Conservation (phyloP, 441 rosid species). For the Pelargonium exstipulatum region DNA sequence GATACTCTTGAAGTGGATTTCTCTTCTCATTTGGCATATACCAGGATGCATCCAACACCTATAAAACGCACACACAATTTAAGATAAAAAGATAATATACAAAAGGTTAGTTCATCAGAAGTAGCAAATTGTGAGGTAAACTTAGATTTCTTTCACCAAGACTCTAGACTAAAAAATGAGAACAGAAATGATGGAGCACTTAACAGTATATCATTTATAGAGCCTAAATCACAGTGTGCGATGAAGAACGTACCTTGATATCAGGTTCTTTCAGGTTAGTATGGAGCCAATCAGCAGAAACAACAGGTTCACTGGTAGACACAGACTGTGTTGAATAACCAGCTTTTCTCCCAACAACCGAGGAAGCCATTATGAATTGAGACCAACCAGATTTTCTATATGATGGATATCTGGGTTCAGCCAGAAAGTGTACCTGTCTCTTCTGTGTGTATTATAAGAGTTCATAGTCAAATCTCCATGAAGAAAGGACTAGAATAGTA, state of each 20-base stretch:
- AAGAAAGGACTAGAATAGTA: slow-evolving; percentile 1
- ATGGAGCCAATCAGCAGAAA: slow-evolving; percentile 92
- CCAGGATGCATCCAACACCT: slow-evolving; percentile 98
- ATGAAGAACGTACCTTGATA: slow-evolving; percentile 48
- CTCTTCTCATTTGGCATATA: slow-evolving; percentile 94
- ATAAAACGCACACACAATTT: slow-evolving; percentile 15
- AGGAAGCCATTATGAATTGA: slow-evolving; percentile 51
- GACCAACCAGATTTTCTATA: slow-evolving; percentile 26
- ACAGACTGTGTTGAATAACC: slow-evolving; percentile 40
- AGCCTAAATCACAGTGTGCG: not conserved
- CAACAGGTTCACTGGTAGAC: slow-evolving; percentile 57
- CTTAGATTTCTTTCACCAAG: too few species aligned
- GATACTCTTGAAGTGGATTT: slow-evolving; percentile 88
- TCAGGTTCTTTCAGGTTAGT: slow-evolving; percentile 60
- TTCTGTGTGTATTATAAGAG: slow-evolving; percentile 34
- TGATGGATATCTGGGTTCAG: slow-evolving; percentile 20
- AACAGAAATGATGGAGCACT: not conserved
- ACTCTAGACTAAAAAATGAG: not conserved
- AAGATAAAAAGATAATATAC: not conserved
- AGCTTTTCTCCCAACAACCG: slow-evolving; percentile 28
- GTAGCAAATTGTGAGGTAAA: too few species aligned
- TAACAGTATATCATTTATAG: not conserved
- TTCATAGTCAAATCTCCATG: slow-evolving; percentile 3
- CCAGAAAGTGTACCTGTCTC: slow-evolving; percentile 30
- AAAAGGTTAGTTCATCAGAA: not conserved